phyloP scores from a whole-genome alignment of 1,284 basidiomycete species.

The Rhodotorula sp. region DNA sequence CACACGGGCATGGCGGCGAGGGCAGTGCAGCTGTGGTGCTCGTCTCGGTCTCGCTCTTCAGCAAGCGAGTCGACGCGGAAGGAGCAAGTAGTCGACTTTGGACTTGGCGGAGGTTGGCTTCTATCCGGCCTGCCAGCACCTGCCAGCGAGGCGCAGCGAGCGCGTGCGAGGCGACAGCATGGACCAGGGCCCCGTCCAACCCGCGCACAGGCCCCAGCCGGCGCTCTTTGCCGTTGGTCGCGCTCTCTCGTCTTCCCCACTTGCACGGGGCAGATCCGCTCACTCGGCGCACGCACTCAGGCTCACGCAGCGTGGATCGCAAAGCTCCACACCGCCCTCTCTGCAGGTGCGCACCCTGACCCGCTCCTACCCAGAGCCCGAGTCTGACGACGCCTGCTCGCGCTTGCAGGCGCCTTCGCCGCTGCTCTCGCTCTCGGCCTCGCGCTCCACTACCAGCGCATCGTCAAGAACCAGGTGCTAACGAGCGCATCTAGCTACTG shows the following conservation, averaged over 20 bases:
- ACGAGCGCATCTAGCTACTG: background rate
- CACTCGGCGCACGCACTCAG: background rate
- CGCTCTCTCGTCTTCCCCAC: background rate
- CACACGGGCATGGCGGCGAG: constrained; percentile 41
- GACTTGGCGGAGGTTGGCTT: too few species aligned
- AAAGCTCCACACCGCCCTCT: constrained; percentile 12
- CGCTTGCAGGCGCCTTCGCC: constrained; percentile 63
- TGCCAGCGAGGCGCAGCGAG: background rate
- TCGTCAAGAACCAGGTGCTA: constrained; percentile 79
- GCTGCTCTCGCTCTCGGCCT: constrained; percentile 69
- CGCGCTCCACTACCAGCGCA: constrained; percentile 75
- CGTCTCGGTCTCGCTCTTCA: too few species aligned
- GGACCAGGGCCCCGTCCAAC: background rate
- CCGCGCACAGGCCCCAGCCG: background rate
- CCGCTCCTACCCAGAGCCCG: constrained; percentile 54
- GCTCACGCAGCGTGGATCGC: constrained; percentile 3
- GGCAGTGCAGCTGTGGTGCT: background rate
- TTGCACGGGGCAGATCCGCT: background rate
- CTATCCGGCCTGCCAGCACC: too few species aligned
- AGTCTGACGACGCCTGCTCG: background rate
- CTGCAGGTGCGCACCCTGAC: constrained; percentile 30
- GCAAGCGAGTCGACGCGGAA: too few species aligned
- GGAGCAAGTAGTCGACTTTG: too few species aligned
- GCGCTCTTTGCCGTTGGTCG: background rate
- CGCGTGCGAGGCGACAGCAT: background rate